Evolutionary conservation across 148 eudicot species (phyloP).

Genomic region (Cornus kousa): DNA sequence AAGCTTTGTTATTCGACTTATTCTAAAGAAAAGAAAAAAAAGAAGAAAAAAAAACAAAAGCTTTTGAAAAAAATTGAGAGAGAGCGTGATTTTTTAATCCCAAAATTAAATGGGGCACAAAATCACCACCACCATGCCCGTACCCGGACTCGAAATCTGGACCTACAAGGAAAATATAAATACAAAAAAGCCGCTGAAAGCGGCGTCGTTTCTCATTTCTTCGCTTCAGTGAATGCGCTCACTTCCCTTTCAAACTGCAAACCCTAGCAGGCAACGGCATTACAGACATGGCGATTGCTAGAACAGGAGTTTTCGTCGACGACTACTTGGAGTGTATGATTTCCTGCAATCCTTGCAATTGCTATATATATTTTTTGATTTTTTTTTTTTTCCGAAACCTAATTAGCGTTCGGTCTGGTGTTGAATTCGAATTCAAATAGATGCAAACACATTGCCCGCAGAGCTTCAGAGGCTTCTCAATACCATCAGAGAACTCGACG

Average conservation of each 20-base stretch:
- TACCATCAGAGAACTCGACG: conserved; percentile 90
- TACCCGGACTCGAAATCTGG: too few relatives aligned
- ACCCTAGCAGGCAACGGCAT: conserved; percentile 4
- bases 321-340: conserved; percentile 53
- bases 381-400: neutral
- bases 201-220: conserved; percentile 6
- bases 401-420: conserved; percentile 1
- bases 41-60: too few relatives aligned
- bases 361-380: neutral
- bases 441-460: conserved; percentile 95
- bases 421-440: conserved; percentile 27
- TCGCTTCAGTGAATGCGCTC: neutral
- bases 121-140: too few relatives aligned
- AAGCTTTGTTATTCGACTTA: too few relatives aligned
- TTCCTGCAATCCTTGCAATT: neutral
- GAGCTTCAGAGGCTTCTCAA: conserved; percentile 98
- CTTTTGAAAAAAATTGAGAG: too few relatives aligned
- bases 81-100: too few relatives aligned
- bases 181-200: neutral
- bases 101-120: too few relatives aligned
- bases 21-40: too few relatives aligned
- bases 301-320: conserved; percentile 34
- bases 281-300: conserved; percentile 29
- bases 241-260: conserved; percentile 6
- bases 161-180: too few relatives aligned